These are phyloP conservation scores for Trichoderma virens DNA, from an alignment of 495 filamentous ascomycete genomes.

Conservation along the genomic window DNA sequence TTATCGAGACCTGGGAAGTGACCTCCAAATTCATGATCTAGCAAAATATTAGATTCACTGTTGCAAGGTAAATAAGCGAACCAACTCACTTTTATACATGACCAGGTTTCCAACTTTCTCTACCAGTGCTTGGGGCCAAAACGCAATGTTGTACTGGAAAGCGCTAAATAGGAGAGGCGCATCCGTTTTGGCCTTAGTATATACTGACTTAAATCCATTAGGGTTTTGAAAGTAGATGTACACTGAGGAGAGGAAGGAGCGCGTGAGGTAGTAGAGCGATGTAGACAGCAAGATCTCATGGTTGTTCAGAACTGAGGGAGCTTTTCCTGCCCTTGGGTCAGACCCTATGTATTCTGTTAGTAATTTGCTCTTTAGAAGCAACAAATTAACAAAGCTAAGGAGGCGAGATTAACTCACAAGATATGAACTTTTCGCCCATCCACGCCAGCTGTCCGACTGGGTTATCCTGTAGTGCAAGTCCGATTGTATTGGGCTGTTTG, in stretches of 20 bases:
- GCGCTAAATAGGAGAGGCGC: constrained; percentile 16
- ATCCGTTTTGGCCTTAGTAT: constrained; percentile 12
- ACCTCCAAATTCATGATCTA: constrained; percentile 22
- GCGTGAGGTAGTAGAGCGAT: constrained; percentile 27
- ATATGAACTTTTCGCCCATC: constrained; percentile 30
- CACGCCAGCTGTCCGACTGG: constrained; percentile 31
- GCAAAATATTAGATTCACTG: no score
- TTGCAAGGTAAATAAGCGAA: neutral
- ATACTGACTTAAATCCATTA: constrained; percentile 9
- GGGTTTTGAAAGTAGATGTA: constrained; percentile 18
- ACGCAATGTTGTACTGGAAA: constrained; percentile 17
- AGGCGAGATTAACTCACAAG: constrained; percentile 13
- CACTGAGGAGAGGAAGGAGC: constrained; percentile 16
- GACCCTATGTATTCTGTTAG: constrained; percentile 4
- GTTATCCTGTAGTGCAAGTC: constrained; percentile 29
- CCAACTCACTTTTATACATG: constrained; percentile 17
- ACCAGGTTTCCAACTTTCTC: constrained; percentile 21
- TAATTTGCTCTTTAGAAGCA: no score
- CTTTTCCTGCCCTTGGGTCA: constrained; percentile 14
- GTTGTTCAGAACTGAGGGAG: constrained; percentile 13
- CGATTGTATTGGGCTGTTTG: constrained; percentile 28
- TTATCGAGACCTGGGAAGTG: constrained; percentile 22
- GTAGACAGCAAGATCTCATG: constrained; percentile 22
- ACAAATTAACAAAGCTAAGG: constrained; percentile 12
- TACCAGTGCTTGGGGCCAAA: constrained; percentile 17